Percentiles rank a stretch among this genome's conserved stretches.
phyloP scores from a whole-genome alignment of 768 basidiomycete species.

The Baorangia bicolor region DNA sequence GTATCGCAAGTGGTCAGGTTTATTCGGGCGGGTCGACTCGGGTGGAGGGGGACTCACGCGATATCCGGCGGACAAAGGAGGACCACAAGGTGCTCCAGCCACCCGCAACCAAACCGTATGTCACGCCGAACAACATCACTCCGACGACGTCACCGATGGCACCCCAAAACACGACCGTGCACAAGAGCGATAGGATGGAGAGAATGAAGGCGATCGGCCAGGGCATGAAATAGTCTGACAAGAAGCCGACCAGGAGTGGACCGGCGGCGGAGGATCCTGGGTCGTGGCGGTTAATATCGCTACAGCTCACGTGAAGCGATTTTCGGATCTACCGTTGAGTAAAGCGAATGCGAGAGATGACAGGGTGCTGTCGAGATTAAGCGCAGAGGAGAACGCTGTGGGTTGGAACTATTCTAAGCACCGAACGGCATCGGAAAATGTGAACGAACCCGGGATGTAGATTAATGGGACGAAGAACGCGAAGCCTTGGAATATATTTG shows the following conservation, averaged over 20 bases:
- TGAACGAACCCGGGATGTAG: not conserved
- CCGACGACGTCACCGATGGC: not conserved
- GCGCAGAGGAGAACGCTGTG: not conserved
- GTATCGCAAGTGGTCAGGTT: too few species aligned
- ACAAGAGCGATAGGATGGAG: not conserved
- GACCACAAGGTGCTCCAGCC: constrained; percentile 2
- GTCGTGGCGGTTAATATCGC: not conserved
- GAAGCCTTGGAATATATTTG: constrained; percentile 2
- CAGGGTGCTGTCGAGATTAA: not conserved
- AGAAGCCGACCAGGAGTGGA: not conserved
- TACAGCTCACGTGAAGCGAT: too few species aligned
- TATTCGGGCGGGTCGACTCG: too few species aligned
- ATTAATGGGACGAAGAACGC: not conserved
- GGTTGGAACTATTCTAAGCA: too few species aligned
- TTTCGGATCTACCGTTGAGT: not conserved
- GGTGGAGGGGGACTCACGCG: not conserved
- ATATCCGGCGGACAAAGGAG: not conserved
- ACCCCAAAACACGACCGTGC: not conserved
- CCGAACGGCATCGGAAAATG: not conserved
- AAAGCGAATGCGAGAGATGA: not conserved
- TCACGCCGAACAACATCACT: not conserved
- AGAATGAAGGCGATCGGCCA: constrained; percentile 1
- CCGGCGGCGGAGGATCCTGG: not conserved
- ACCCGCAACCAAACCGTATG: not conserved
- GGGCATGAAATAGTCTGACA: not conserved